phyloP scores from a whole-genome alignment of 2,329 filamentous ascomycete species.

The Sporothrix globosa region DNA sequence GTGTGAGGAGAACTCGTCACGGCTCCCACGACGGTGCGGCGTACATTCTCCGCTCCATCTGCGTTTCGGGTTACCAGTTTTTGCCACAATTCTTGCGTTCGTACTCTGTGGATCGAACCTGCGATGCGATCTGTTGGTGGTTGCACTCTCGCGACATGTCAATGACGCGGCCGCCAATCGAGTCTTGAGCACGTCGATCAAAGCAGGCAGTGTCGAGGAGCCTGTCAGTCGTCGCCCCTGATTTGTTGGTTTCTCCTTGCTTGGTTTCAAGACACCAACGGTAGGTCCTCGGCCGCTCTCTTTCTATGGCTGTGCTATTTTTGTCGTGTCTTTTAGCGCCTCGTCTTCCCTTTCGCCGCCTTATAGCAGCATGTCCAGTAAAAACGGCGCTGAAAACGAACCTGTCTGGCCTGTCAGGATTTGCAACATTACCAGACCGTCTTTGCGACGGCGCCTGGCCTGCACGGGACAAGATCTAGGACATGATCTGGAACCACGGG shows the following conservation, averaged over 20 bases:
- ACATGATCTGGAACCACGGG: not conserved
- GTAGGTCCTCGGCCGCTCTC: not conserved
- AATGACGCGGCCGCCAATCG: conserved; percentile 1
- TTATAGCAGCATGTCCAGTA: not conserved
- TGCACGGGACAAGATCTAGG: not conserved
- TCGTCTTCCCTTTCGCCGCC: not conserved
- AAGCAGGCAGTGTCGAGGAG: not conserved
- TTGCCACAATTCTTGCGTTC: too few relatives aligned
- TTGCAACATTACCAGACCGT: not conserved
- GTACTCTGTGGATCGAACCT: too few relatives aligned
- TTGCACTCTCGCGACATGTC: not conserved
- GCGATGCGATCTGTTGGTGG: conserved; percentile 14
- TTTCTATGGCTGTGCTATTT: conserved; percentile 10
- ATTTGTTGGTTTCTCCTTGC: not conserved
- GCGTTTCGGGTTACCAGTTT: too few relatives aligned
- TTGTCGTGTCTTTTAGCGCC: not conserved
- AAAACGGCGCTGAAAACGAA: not conserved
- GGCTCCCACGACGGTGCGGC: not conserved
- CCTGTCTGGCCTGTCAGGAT: too few relatives aligned
- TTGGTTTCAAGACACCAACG: conserved; percentile 18
- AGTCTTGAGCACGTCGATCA: not conserved
- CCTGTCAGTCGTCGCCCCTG: not conserved
- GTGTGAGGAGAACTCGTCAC: not conserved
- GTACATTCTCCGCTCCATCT: not conserved
- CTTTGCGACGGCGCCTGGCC: not conserved